Conservation (phyloP, 371 early-diverging fungal species). For the Saksenaea oblongispora region DNA sequence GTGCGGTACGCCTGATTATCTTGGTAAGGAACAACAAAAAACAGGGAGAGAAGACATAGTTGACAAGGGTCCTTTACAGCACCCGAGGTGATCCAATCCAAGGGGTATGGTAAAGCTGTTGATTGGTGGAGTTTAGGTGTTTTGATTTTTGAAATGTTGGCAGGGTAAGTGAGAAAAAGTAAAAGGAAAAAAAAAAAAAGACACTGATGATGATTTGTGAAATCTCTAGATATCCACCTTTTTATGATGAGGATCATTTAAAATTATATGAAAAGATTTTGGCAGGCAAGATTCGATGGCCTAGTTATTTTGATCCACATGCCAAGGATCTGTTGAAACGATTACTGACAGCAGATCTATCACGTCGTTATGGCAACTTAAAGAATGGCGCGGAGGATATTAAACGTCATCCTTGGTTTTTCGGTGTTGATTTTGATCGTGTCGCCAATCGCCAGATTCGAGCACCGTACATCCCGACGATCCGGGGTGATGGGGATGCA, state of each 20-base stretch:
- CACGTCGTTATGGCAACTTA: conserved; percentile 91
- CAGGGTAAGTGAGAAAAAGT: conserved; percentile 24
- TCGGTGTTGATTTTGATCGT: conserved; percentile 88
- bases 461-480: conserved; percentile 90
- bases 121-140: conserved; percentile 99
- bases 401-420: conserved; percentile 94
- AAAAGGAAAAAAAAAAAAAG: not conserved
- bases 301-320: conserved; percentile 84
- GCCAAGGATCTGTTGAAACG: conserved; percentile 91
- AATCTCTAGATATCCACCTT: conserved; percentile 85
- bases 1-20: conserved; percentile 99
- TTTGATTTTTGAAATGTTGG: conserved; percentile 72
- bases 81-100: conserved; percentile 96
- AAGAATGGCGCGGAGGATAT: conserved; percentile 89
- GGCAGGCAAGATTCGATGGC: conserved; percentile 85
- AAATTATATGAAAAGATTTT: conserved; percentile 95
- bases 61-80: conserved; percentile 75
- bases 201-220: not conserved
- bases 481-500: conserved; percentile 88
- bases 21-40: conserved; percentile 33
- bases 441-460: conserved; percentile 74
- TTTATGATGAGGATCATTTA: conserved; percentile 95
- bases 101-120: conserved; percentile 95
- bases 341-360: conserved; percentile 84
- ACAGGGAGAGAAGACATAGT: not conserved